These are phyloP conservation scores for Echites panduratus DNA, from an alignment of 257 asterid genomes.

Conservation along the genomic window DNA sequence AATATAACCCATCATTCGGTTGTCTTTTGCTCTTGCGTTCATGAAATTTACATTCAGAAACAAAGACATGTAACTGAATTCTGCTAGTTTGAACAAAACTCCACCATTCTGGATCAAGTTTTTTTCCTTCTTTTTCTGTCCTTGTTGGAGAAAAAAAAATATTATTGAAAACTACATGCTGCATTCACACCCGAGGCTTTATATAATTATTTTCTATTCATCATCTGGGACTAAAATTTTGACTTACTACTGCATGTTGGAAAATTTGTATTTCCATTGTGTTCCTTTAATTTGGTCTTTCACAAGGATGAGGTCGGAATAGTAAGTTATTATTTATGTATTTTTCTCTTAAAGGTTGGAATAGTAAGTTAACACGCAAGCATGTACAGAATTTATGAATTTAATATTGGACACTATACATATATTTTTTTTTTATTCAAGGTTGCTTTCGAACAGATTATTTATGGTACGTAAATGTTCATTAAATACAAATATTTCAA, in stretches of 20 bases:
- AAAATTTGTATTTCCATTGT: neutral
- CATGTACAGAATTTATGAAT: neutral
- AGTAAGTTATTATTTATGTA: too few species aligned
- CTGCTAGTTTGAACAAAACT: neutral
- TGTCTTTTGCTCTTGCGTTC: conserved; percentile 16
- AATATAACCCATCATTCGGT: conserved; percentile 1
- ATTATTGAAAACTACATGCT: neutral
- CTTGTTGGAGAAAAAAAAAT: neutral
- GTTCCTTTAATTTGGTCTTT: too few species aligned
- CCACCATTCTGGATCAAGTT: conserved; percentile 4
- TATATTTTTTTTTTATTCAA: too few species aligned
- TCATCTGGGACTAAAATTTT: neutral
- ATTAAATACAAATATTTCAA: too few species aligned
- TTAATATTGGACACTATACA: neutral
- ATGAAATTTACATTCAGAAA: conserved; percentile 18
- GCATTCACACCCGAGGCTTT: neutral
- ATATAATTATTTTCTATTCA: too few species aligned
- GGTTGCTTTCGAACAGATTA: neutral
- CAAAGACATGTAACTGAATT: conserved; percentile 5
- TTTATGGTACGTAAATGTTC: neutral
- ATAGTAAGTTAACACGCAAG: neutral
- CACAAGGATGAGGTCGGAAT: too few species aligned
- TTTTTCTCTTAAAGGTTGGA: too few species aligned
- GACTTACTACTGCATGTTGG: too few species aligned
- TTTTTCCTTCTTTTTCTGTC: conserved; percentile 4